Evolutionary conservation across 2,329 filamentous ascomycete genomes (phyloP).

Genomic region (Fusarium secorum): DNA sequence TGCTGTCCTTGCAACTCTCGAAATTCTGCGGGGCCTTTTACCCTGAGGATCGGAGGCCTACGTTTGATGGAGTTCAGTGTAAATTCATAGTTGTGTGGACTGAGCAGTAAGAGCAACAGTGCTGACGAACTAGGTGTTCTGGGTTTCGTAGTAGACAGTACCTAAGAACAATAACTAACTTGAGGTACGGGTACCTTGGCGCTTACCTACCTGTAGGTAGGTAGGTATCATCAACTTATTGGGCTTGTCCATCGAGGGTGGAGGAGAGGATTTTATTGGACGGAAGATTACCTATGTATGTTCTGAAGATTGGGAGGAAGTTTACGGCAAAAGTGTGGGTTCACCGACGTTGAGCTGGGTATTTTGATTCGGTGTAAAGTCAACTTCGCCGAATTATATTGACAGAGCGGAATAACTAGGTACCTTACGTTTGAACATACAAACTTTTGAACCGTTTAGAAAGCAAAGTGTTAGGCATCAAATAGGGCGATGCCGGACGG

Average conservation of each 20-base stretch:
- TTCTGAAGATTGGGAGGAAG: background rate
- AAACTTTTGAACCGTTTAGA: background rate
- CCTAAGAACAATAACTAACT: background rate
- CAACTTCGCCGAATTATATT: constrained; percentile 1
- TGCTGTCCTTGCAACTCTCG: background rate
- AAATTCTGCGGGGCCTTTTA: background rate
- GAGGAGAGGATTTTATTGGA: background rate
- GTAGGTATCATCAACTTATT: background rate
- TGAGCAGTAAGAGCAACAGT: background rate
- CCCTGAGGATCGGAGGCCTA: background rate
- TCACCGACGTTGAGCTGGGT: background rate
- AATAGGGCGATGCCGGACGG: background rate
- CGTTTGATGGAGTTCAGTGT: background rate
- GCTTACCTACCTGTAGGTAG: background rate
- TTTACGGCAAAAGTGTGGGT: background rate
- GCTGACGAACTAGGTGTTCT: background rate
- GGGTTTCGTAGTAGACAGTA: background rate
- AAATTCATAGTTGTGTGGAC: background rate
- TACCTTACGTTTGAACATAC: background rate
- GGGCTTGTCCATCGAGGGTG: background rate
- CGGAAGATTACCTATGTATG: background rate
- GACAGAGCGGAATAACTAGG: background rate
- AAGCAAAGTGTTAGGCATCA: background rate
- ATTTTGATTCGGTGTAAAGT: background rate
- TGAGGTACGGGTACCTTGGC: background rate